phyloP scores from a whole-genome alignment of 768 basidiomycete species.

The Bullera alba region DNA sequence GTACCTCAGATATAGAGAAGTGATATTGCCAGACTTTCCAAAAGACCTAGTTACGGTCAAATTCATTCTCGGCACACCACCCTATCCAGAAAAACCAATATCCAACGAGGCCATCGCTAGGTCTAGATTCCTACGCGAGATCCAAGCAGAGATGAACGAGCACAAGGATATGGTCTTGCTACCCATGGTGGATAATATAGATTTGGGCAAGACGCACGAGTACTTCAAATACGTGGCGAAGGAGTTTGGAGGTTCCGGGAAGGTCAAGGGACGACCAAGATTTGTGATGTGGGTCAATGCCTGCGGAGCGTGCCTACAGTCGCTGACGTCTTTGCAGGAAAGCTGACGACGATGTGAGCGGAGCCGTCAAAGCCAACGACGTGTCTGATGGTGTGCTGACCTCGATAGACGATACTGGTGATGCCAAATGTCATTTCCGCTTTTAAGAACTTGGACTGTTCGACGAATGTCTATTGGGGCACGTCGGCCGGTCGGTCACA shows the following conservation, averaged over 20 bases:
- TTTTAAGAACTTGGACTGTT: constrained; percentile 43
- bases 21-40: constrained; percentile 44
- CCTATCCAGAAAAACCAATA: constrained; percentile 33
- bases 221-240: constrained; percentile 47
- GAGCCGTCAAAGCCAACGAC: background rate
- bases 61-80: constrained; percentile 45
- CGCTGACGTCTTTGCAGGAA: constrained; percentile 28
- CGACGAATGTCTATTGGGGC: constrained; percentile 47
- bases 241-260: constrained; percentile 37
- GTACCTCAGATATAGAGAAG: constrained; percentile 31
- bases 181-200: constrained; percentile 45
- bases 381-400: background rate
- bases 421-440: constrained; percentile 46
- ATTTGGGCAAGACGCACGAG: constrained; percentile 46
- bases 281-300: constrained; percentile 45
- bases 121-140: constrained; percentile 12
- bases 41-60: constrained; percentile 41
- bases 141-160: constrained; percentile 37
- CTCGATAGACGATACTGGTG: constrained; percentile 43
- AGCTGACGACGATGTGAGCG: constrained; percentile 46
- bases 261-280: constrained; percentile 43
- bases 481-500: constrained; percentile 42
- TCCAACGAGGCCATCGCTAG: constrained; percentile 23
- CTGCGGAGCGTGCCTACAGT: background rate
- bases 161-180: constrained; percentile 44